Percentiles rank a stretch among this genome's conserved stretches.
These are phyloP conservation scores for Cladosporium sp. DNA, from an alignment of 2,329 filamentous ascomycete genomes.

Conservation along the genomic window DNA sequence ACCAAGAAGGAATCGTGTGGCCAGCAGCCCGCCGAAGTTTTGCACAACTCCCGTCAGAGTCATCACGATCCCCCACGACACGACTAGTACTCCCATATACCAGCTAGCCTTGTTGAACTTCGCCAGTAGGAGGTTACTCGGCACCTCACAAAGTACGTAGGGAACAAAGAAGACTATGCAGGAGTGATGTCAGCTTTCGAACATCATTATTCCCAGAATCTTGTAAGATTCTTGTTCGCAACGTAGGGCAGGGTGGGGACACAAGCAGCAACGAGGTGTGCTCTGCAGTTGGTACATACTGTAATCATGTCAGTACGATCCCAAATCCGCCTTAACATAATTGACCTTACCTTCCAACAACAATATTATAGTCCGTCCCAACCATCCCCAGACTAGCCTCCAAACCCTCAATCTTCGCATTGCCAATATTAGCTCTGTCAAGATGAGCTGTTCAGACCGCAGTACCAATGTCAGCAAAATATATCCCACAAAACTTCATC, in stretches of 20 bases:
- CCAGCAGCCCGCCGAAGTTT: slow-evolving; percentile 32
- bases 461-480: not conserved
- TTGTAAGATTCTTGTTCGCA: not conserved
- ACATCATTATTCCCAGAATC: not conserved
- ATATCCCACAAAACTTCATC: not conserved
- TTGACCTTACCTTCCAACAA: slow-evolving; percentile 18
- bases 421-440: slow-evolving; percentile 41
- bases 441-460: slow-evolving; percentile 45
- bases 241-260: too few relatives aligned
- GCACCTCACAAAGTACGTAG: slow-evolving; percentile 41
- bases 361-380: slow-evolving; percentile 17
- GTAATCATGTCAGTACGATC: not conserved
- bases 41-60: slow-evolving; percentile 34
- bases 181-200: not conserved
- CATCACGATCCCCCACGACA: slow-evolving; percentile 34
- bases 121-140: slow-evolving; percentile 42
- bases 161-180: slow-evolving; percentile 30
- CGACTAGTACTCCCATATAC: slow-evolving; percentile 35
- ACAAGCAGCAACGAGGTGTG: not conserved
- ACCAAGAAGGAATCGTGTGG: slow-evolving; percentile 31
- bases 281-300: not conserved
- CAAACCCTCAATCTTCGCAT: slow-evolving; percentile 35
- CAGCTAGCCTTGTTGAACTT: slow-evolving; percentile 49
- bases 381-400: slow-evolving; percentile 40
- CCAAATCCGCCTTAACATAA: too few relatives aligned